Percentiles rank a stretch among this genome's conserved stretches.
Evolutionary conservation across 495 filamentous ascomycete genomes (phyloP).

Genomic region (Parathielavia hyrcaniae): DNA sequence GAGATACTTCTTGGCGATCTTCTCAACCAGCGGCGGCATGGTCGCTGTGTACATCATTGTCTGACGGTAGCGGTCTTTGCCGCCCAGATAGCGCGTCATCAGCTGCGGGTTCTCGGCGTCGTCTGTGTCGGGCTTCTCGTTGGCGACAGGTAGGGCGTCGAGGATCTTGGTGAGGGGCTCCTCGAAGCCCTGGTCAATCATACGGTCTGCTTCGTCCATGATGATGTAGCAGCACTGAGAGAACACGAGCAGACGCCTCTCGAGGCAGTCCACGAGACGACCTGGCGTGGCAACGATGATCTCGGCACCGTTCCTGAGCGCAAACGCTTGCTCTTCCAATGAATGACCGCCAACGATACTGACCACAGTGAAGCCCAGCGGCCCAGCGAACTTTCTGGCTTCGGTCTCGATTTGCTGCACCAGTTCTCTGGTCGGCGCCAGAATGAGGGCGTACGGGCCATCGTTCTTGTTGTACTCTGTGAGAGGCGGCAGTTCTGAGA

Average conservation of each 20-base stretch:
- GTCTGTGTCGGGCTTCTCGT: constrained; percentile 94
- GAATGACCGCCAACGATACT: constrained; percentile 96
- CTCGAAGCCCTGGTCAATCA: constrained; percentile 98
- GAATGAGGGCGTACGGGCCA: constrained; percentile 91
- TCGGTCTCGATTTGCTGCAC: constrained; percentile 97
- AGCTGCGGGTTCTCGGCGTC: constrained; percentile 80
- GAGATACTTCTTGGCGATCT: constrained; percentile 93
- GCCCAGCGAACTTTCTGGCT: constrained; percentile 85
- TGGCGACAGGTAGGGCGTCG: constrained; percentile 88
- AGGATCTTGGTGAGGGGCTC: constrained; percentile 98
- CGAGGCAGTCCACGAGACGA: constrained; percentile 94
- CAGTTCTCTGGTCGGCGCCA: constrained; percentile 96
- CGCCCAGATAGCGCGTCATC: constrained; percentile 77
- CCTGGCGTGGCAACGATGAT: constrained; percentile 98
- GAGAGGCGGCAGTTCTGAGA: constrained; percentile 79
- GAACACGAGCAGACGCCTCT: constrained; percentile 84
- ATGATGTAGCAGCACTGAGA: constrained; percentile 97
- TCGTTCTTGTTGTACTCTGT: constrained; percentile 89
- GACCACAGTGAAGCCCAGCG: constrained; percentile 90
- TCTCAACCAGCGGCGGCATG: constrained; percentile 90
- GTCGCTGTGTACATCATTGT: constrained; percentile 99
- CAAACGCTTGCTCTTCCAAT: constrained; percentile 90
- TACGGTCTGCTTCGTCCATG: constrained; percentile 94
- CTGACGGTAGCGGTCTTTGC: constrained; percentile 85
- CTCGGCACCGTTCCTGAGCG: constrained; percentile 89